A percentile compares a stretch with the other conserved stretches of the same genome.
phyloP scores from a whole-genome alignment of 78 protist species.

The Dictyostelium firmibasis region DNA sequence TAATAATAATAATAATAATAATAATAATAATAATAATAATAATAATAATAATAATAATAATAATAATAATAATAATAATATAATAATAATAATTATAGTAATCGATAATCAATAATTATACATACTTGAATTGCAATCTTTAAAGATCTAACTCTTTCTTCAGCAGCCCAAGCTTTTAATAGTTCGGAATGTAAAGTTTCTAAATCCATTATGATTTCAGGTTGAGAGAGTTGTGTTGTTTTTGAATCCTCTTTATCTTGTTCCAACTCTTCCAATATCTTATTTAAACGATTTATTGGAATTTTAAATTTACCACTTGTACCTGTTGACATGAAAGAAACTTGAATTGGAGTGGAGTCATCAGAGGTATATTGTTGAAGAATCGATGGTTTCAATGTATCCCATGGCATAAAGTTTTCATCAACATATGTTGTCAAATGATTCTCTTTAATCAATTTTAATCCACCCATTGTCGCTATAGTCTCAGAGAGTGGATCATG shows the following conservation, averaged over 20 bases:
- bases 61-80: neutral
- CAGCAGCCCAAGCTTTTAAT: conserved; percentile 82
- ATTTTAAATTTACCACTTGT: conserved; percentile 63
- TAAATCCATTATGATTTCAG: conserved; percentile 83
- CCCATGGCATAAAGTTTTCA: conserved; percentile 81
- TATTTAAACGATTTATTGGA: conserved; percentile 65
- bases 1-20: neutral
- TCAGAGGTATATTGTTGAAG: conserved; percentile 82
- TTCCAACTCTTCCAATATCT: conserved; percentile 70
- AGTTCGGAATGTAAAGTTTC: conserved; percentile 85
- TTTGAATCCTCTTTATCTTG: conserved; percentile 64
- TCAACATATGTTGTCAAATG: conserved; percentile 34
- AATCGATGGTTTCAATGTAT: conserved; percentile 72
- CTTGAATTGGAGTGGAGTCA: conserved; percentile 46
- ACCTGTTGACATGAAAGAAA: conserved; percentile 53
- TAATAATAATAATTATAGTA: neutral
- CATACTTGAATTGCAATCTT: conserved; percentile 90
- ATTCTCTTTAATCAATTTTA: conserved; percentile 10
- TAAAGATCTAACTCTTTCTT: conserved; percentile 90
- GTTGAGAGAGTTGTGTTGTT: conserved; percentile 51
- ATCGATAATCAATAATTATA: neutral
- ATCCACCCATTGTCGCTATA: conserved; percentile 72
- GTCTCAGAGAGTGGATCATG: conserved; percentile 25
- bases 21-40: neutral
- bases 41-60: neutral